phyloP scores from a whole-genome alignment of 1,139 yeast species.

The Yamadazyma conglobata region DNA sequence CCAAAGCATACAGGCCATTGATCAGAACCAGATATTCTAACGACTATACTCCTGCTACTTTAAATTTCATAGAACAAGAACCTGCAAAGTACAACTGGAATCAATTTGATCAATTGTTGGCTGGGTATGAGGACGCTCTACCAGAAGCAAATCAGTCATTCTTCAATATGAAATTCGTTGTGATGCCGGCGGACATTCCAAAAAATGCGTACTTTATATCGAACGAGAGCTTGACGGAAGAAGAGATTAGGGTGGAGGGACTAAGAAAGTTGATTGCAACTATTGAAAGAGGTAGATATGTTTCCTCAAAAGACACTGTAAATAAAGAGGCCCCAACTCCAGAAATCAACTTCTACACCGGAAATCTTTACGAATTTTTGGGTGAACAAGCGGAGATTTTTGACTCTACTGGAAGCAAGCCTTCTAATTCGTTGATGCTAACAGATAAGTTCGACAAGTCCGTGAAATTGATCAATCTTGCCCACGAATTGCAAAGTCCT shows the following conservation, averaged over 20 bases:
- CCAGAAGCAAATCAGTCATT: conserved; percentile 56
- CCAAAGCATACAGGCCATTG: conserved; percentile 43
- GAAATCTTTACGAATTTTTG: conserved; percentile 70
- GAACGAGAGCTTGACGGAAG: conserved; percentile 67
- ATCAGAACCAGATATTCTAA: conserved; percentile 79
- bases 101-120: conserved; percentile 80
- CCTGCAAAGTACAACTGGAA: conserved; percentile 80
- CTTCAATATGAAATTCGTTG: conserved; percentile 73
- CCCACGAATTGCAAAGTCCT: conserved; percentile 63
- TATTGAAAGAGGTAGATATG: conserved; percentile 58
- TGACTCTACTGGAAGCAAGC: conserved; percentile 35
- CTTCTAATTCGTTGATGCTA: conserved; percentile 28
- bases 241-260: conserved; percentile 87
- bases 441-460: conserved; percentile 36
- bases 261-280: conserved; percentile 65
- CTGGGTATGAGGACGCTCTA: conserved; percentile 80
- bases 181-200: conserved; percentile 71
- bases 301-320: conserved; percentile 24
- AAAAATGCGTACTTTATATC: conserved; percentile 48
- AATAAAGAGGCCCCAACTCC: conserved; percentile 59
- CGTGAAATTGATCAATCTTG: conserved; percentile 43
- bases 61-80: conserved; percentile 52
- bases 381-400: conserved; percentile 30
- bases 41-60: conserved; percentile 55
- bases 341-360: conserved; percentile 84